These are phyloP conservation scores for Misopates orontium DNA, from an alignment of 257 asterid species.

Conservation along the genomic window DNA sequence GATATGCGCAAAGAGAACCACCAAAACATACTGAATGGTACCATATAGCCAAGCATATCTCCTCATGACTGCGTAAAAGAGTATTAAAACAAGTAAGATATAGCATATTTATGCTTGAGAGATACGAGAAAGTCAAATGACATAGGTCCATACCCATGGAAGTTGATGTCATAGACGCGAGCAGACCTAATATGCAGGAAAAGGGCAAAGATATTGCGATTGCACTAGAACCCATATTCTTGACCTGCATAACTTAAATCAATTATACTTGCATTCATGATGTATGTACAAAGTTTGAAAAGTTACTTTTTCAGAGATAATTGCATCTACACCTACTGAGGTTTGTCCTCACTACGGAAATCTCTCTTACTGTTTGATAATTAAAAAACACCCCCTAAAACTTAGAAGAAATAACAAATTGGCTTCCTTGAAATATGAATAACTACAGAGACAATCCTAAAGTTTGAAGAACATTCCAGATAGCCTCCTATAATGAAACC, in stretches of 20 bases:
- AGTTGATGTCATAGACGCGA: constrained; percentile 93
- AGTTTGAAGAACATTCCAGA: too few species aligned
- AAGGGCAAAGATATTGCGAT: constrained; percentile 91
- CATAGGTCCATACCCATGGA: constrained; percentile 65
- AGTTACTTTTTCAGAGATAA: too few species aligned
- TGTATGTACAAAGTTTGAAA: too few species aligned
- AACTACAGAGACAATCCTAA: too few species aligned
- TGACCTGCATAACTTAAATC: constrained; percentile 53
- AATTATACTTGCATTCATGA: background rate
- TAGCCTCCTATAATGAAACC: too few species aligned
- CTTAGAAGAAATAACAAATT: too few species aligned
- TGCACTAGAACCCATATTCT: constrained; percentile 79
- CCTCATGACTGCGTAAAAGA: constrained; percentile 52
- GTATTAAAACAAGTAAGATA: constrained; percentile 4
- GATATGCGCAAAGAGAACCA: constrained; percentile 73
- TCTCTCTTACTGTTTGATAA: too few species aligned
- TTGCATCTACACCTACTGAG: too few species aligned
- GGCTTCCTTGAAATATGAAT: too few species aligned
- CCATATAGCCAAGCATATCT: constrained; percentile 86
- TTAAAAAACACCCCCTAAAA: too few species aligned
- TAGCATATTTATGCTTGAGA: background rate
- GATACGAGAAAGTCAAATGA: constrained; percentile 19
- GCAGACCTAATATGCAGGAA: constrained; percentile 93
- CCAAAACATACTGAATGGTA: constrained; percentile 68
- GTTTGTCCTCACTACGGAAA: too few species aligned